phyloP scores from a whole-genome alignment of 106 monocot species.

The Acanthochlamys bracteata region DNA sequence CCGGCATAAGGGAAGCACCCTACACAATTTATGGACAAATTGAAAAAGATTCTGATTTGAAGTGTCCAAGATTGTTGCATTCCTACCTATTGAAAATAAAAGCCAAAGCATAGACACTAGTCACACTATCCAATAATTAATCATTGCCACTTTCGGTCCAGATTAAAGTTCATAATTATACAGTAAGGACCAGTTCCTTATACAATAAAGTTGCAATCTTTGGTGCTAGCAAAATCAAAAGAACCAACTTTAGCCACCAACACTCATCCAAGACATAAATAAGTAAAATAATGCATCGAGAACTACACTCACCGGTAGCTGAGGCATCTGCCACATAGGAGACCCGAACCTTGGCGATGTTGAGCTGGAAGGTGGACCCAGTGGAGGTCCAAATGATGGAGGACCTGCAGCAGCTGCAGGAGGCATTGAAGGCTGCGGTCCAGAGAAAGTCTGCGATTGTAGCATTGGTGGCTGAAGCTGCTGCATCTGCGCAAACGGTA shows the following conservation, averaged over 20 bases:
- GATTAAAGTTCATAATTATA: not conserved
- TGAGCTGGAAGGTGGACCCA: not conserved
- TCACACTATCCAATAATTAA: not conserved
- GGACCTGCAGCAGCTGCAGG: not conserved
- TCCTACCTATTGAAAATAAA: not conserved
- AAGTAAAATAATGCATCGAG: not conserved
- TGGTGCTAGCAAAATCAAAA: too few relatives aligned
- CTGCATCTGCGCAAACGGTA: not conserved
- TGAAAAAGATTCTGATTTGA: not conserved
- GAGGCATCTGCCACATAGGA: conserved; percentile 26
- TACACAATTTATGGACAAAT: conserved; percentile 14
- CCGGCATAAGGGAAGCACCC: conserved; percentile 32
- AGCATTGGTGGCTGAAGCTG: too few relatives aligned
- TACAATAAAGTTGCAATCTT: too few relatives aligned
- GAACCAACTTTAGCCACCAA: too few relatives aligned
- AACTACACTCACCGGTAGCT: conserved; percentile 16
- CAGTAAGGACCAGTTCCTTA: too few relatives aligned
- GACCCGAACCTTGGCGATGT: conserved; percentile 35
- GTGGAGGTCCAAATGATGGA: not conserved
- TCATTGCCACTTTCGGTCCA: not conserved
- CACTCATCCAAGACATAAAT: not conserved
- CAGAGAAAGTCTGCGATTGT: not conserved
- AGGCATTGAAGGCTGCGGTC: not conserved
- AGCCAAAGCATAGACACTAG: not conserved
- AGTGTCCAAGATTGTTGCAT: not conserved